phyloP scores from a whole-genome alignment of 768 basidiomycete species.

The Pleurotus giganteus region DNA sequence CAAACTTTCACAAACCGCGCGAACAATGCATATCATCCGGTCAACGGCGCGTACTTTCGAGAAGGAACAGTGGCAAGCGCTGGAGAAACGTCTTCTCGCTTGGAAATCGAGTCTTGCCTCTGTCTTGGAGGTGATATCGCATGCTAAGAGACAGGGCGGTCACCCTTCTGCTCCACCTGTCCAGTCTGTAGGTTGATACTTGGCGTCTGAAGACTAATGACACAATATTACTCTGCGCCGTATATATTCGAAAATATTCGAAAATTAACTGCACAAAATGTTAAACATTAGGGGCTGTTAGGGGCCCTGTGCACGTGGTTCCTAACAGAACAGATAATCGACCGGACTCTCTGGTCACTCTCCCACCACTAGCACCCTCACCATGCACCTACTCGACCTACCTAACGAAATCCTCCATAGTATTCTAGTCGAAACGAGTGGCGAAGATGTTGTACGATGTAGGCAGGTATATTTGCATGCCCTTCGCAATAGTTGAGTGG shows the following conservation, averaged over 20 bases:
- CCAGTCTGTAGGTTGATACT: constrained; percentile 20
- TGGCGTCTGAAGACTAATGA: constrained; percentile 10
- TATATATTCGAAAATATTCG: too few species aligned
- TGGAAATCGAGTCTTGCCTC: constrained; percentile 75
- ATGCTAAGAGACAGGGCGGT: constrained; percentile 47
- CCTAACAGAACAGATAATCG: too few species aligned
- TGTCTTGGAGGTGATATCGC: constrained; percentile 68
- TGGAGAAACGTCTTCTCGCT: constrained; percentile 70
- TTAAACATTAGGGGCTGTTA: too few species aligned
- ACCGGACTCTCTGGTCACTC: too few species aligned
- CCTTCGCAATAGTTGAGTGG: not conserved
- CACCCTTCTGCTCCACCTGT: constrained; percentile 17
- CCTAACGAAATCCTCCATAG: not conserved
- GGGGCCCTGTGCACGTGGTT: too few species aligned
- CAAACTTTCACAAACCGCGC: constrained; percentile 79
- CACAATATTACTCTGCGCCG: too few species aligned
- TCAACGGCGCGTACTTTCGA: constrained; percentile 77
- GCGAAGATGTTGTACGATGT: not conserved
- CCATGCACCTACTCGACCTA: not conserved
- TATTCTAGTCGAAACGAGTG: not conserved
- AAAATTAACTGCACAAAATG: too few species aligned
- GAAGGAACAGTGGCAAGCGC: constrained; percentile 73
- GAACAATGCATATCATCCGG: constrained; percentile 69
- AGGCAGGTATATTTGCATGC: not conserved
- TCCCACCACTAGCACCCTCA: too few species aligned